A percentile compares a stretch with the other conserved stretches of the same genome.
Evolutionary conservation across 208 protist species (phyloP).

Genomic region (Trypanosoma mega): DNA sequence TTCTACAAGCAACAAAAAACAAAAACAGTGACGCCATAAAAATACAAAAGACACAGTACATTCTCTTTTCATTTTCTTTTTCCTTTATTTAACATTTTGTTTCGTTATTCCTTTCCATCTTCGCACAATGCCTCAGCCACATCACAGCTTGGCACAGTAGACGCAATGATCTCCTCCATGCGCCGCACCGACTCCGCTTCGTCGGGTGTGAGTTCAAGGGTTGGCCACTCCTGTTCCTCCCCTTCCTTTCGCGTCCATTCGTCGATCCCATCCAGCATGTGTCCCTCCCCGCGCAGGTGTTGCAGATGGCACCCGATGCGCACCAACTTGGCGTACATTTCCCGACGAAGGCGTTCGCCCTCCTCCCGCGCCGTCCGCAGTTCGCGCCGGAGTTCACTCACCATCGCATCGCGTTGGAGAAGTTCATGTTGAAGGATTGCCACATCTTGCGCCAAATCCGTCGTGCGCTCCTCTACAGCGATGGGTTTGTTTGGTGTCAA

Average conservation of each 20-base stretch:
- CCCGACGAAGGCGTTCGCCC: conserved; percentile 1
- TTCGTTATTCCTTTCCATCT: no score
- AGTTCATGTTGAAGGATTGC: neutral
- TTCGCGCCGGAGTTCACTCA: neutral
- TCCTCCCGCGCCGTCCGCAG: conserved; percentile 2
- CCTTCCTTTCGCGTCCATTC: no score
- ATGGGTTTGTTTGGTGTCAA: no score
- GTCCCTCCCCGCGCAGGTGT: neutral
- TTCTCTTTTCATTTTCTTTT: no score
- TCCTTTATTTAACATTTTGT: no score
- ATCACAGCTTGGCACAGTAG: no score
- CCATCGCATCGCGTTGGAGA: neutral
- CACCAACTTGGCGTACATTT: conserved; percentile 8
- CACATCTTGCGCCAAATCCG: neutral
- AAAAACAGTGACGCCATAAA: no score
- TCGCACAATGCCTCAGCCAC: no score
- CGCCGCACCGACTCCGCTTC: neutral
- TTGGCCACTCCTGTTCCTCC: neutral
- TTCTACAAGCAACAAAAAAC: no score
- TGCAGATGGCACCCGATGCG: conserved; percentile 3
- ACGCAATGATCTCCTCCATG: conserved; percentile 2
- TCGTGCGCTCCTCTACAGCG: neutral
- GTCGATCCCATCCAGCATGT: neutral
- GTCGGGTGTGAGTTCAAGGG: neutral
- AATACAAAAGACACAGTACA: no score